Percentiles rank a stretch among this genome's conserved stretches.
phyloP scores from a whole-genome alignment of 2,329 filamentous ascomycete species.

The Neonectria hederae region DNA sequence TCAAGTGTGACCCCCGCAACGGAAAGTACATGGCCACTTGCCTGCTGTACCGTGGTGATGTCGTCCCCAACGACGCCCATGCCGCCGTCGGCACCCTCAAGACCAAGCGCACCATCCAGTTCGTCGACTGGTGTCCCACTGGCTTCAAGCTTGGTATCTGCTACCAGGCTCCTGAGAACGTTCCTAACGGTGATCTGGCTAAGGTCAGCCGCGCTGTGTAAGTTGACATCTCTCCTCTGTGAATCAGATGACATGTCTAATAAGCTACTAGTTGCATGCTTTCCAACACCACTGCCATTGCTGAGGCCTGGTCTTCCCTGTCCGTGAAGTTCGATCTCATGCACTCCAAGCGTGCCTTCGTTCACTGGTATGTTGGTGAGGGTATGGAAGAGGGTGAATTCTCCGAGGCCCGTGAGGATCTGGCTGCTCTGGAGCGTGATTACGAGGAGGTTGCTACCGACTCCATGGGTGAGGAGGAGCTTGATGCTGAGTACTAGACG shows the following conservation, averaged over 20 bases:
- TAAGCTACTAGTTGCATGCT: conserved; percentile 82
- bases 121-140: conserved; percentile 99
- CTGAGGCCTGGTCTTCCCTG: conserved; percentile 96
- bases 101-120: conserved; percentile 99
- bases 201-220: conserved; percentile 99
- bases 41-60: conserved; percentile 96
- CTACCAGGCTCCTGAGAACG: conserved; percentile 96
- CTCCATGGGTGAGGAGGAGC: conserved; percentile 86
- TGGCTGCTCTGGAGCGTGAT: conserved; percentile 96
- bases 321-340: conserved; percentile 99
- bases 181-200: conserved; percentile 95
- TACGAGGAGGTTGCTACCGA: conserved; percentile 99
- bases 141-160: conserved; percentile 99
- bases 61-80: conserved; percentile 96
- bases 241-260: conserved; percentile 12
- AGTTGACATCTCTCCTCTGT: conserved; percentile 52
- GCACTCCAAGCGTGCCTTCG: conserved; percentile 99
- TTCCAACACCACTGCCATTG: conserved; percentile 97
- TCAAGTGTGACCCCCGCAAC: conserved; percentile 98
- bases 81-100: conserved; percentile 93
- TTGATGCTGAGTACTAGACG: conserved; percentile 89
- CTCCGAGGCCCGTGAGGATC: conserved; percentile 97
- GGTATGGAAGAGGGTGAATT: conserved; percentile 99
- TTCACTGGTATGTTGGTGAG: conserved; percentile 99
- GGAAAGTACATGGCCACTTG: conserved; percentile 99